Evolutionary conservation across 1,139 yeast genomes (phyloP).

Genomic region (Kurtzmaniella quercitrusa): DNA sequence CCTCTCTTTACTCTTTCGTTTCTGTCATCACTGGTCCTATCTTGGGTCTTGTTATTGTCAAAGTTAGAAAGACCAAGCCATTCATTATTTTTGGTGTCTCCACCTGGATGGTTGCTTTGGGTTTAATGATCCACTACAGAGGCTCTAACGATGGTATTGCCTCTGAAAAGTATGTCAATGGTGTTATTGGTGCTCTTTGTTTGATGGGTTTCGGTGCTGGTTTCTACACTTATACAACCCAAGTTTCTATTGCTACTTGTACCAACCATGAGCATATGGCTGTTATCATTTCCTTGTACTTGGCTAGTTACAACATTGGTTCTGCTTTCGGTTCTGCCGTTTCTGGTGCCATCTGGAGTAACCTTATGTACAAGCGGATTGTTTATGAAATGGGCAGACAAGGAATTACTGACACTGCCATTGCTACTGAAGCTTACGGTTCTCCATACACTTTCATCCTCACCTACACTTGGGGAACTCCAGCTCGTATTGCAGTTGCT

Average conservation of each 20-base stretch:
- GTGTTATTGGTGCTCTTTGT: constrained; percentile 64
- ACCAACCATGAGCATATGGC: constrained; percentile 65
- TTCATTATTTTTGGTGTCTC: constrained; percentile 31
- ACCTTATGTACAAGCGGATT: constrained; percentile 33
- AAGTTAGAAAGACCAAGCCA: constrained; percentile 25
- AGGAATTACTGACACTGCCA: constrained; percentile 12
- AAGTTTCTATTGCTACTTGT: constrained; percentile 59
- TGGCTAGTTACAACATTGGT: constrained; percentile 56
- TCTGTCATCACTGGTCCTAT: constrained; percentile 29
- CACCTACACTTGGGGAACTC: constrained; percentile 28
- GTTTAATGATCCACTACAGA: constrained; percentile 31
- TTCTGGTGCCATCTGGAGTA: constrained; percentile 66
- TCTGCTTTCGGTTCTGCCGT: constrained; percentile 52
- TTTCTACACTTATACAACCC: constrained; percentile 63
- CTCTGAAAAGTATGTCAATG: constrained; percentile 29
- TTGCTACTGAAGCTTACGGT: constrained; percentile 49
- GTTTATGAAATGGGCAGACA: constrained; percentile 11
- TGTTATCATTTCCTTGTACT: constrained; percentile 52
- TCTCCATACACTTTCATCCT: constrained; percentile 45
- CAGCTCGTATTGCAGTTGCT: constrained; percentile 27
- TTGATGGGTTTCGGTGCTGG: constrained; percentile 72
- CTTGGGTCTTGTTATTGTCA: constrained; percentile 29
- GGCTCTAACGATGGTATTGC: constrained; percentile 36
- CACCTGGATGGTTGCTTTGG: constrained; percentile 34
- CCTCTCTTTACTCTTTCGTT: constrained; percentile 29